Evolutionary conservation across 805 yeast genomes (phyloP).

Genomic region (Starmerella riodocensis): DNA sequence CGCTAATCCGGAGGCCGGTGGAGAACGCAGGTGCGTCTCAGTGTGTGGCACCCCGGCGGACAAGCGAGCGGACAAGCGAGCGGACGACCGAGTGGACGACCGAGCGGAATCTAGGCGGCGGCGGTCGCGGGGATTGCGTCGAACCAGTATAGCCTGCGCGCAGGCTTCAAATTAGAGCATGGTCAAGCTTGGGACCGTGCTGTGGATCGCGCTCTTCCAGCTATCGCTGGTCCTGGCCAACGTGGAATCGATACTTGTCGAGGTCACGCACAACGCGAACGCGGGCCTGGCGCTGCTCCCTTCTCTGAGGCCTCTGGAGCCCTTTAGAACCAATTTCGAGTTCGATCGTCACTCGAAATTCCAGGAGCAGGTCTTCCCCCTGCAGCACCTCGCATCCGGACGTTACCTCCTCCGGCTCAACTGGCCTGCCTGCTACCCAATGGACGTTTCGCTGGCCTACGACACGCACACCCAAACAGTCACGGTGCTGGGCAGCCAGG

Average conservation of each 20-base stretch:
- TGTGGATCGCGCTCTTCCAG: no score
- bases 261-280: neutral
- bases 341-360: neutral
- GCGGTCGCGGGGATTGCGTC: no score
- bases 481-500: slow-evolving; percentile 8
- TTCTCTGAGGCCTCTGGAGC: neutral
- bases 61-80: no score
- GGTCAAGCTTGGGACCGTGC: no score
- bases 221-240: slow-evolving; percentile 13
- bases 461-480: slow-evolving; percentile 3
- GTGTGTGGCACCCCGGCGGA: no score
- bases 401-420: slow-evolving; percentile 25
- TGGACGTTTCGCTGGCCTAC: slow-evolving; percentile 20
- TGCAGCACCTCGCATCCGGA: slow-evolving; percentile 10
- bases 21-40: no score
- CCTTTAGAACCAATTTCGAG: neutral
- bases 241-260: slow-evolving; percentile 8
- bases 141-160: no score
- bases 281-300: neutral
- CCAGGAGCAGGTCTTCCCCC: neutral
- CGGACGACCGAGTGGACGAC: no score
- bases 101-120: no score
- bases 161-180: no score
- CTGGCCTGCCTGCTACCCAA: slow-evolving; percentile 28
- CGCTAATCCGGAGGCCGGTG: no score